Base-by-base conservation (phyloP, 305 asterid genomes). In the Solanum chacoense region DNA sequence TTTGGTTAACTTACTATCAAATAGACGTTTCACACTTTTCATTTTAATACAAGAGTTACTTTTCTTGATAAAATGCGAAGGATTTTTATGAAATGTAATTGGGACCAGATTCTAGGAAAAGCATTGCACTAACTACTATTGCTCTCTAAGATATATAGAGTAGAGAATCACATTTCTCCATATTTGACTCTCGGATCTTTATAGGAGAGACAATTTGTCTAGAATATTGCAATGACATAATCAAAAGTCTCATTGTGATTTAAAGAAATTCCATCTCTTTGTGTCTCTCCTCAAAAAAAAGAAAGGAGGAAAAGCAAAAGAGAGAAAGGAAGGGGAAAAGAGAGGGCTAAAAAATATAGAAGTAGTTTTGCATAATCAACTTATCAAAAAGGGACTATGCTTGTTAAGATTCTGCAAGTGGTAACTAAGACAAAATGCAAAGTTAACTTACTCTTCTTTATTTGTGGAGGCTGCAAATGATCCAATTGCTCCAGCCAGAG, bases 401-500 rank as follows among this genome's bases (percentile, higher is more conserved):
- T 35, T 78, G 12, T 89, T 73, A 42, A 63, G 55, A 29, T 87
- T 87, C 75, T 50, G 24, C 9, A 40, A 87, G 76, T 45, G 72
- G 37, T 81, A 18, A 83, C 24, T 31, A 83, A 50, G 86, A 50
- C 40, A 45, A 50, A 83, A 50, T 29, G 42, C 8, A 24, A 83
- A 50, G 73, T 83, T 83, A 50, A 83, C 42, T 20, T 31, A 6
- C 81, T 88, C 40, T 26, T 35, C 69, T 89, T 77, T 93, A 65
- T 81, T 87, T 90, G 91, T 91, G 71, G 96, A 96, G 99, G 99
- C 99, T 87, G 98, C 93, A 89, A 97, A 97, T 90, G 99, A 97
- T 91, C 99, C 99, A 84, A 97, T 97, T 90, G 99, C 99, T 89
- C 99, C 99, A 71, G 91, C 96, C 75, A 94, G 98, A 76, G 99